Conservation (phyloP, 768 basidiomycete genomes). For the Mycena floridula region DNA sequence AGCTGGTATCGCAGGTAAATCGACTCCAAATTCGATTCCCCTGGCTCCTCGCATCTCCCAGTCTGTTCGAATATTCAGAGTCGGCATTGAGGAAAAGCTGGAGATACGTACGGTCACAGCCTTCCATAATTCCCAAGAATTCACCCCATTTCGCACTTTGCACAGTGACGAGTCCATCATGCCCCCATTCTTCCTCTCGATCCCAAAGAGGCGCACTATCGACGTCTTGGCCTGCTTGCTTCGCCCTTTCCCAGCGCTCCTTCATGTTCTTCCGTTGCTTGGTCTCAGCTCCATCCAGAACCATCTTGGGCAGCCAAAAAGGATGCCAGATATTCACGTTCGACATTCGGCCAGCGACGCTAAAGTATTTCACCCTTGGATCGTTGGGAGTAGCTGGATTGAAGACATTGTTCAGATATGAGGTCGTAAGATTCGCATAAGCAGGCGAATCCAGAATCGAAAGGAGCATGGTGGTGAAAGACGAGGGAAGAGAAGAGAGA, state of each 20-base stretch:
- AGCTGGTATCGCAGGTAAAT: conserved; percentile 45
- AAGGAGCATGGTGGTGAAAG: conserved; percentile 82
- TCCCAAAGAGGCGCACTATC: conserved; percentile 35
- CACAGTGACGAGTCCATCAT: conserved; percentile 91
- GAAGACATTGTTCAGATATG: conserved; percentile 74
- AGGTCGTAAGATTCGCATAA: conserved; percentile 87
- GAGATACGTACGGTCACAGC: conserved; percentile 62
- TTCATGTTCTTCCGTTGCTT: conserved; percentile 42
- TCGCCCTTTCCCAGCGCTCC: conserved; percentile 28
- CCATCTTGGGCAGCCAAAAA: conserved; percentile 93
- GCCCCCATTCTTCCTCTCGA: conserved; percentile 62
- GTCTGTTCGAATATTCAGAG: conserved; percentile 30
- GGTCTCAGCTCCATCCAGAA: conserved; percentile 81
- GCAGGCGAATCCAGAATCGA: conserved; percentile 93
- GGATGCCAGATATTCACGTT: conserved; percentile 82
- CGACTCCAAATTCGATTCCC: conserved; percentile 65
- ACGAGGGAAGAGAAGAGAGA: conserved; percentile 65
- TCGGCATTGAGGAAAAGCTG: neutral
- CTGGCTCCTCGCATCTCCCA: conserved; percentile 92
- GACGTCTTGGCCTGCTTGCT: conserved; percentile 8
- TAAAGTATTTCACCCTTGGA: conserved; percentile 84
- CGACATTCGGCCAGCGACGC: conserved; percentile 74
- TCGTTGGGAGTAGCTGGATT: conserved; percentile 79
- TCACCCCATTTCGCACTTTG: conserved; percentile 94
- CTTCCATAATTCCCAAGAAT: conserved; percentile 85